These are phyloP conservation scores for Striga hermonthica DNA, from an alignment of 305 asterid species.

Conservation along the genomic window DNA sequence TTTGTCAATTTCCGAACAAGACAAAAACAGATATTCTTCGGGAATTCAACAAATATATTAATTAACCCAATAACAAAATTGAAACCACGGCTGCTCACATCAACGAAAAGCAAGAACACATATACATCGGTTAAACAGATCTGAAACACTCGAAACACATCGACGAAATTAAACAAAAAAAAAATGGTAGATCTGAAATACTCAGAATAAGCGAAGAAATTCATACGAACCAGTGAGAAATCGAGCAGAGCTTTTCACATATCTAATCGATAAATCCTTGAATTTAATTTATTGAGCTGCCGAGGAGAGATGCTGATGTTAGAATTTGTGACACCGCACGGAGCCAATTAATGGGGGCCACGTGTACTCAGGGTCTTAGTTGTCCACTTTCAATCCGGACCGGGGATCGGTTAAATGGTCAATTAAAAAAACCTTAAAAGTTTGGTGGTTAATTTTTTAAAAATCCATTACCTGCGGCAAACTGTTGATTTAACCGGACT, in stretches of 20 bases:
- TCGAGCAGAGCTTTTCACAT: constrained; percentile 18
- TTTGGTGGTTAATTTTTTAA: no score
- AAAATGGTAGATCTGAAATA: not conserved
- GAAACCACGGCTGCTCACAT: not conserved
- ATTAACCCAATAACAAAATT: no score
- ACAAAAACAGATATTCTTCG: constrained; percentile 15
- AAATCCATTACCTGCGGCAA: no score
- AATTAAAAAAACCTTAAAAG: no score
- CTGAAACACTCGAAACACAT: constrained; percentile 4
- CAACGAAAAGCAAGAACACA: not conserved
- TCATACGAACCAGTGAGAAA: constrained; percentile 25
- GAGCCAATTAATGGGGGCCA: constrained; percentile 13
- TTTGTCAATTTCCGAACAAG: not conserved
- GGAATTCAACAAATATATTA: not conserved
- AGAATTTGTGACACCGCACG: not conserved
- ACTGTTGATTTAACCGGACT: no score
- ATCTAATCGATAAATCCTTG: constrained; percentile 13
- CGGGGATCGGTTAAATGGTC: no score
- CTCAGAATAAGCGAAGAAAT: no score
- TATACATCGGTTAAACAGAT: constrained; percentile 14
- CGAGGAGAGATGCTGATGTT: not conserved
- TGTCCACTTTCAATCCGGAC: no score
- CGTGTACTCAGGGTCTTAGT: constrained; percentile 5
- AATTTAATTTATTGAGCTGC: constrained; percentile 1
- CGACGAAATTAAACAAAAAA: not conserved